Base-by-base conservation (phyloP, 2,329 filamentous ascomycete species). In the Talaromyces funiculosus region DNA sequence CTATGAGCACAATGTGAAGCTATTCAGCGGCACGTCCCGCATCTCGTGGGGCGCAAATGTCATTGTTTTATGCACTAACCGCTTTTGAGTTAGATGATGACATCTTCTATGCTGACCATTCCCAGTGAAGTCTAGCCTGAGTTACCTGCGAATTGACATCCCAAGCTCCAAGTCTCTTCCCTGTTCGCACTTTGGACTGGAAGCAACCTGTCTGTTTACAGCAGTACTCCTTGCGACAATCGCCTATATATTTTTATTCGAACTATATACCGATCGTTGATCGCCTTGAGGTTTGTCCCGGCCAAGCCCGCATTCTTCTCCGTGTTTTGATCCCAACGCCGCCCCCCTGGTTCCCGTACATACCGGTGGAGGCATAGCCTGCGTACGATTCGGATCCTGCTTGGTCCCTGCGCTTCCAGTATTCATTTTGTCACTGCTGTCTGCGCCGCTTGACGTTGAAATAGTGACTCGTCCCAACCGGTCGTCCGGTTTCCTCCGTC, bases 291-390 rank as follows among this genome's bases (percentile, higher is more conserved):
- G 29, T 18, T 51, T 35, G n/a, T 47, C 3, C 10, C 5, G 24
- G 43, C 43, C 49, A 22, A 37, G 16, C 31, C 20, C 31, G 51
- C 51, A 54, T 54, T 54, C 51, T 54, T n/a, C 33, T 22, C 49
- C 31, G 31, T 54, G 51, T 54, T 54, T 54, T 37, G 51, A 54
- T 18, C 38, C 31, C 49, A 53, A 35, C 49, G 18, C 55, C 56
- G 9, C 45, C 57, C 45, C n/a, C 57, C 57, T 53, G 57, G 57
- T 59, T 59, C 8, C 56, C 26, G 45, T 38, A 40, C 57, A 51
- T 59, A 59, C 43, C 35, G 35, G 16, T 24, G 51, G 51, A 38
- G 35, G 33, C 51, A 26, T 22, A 33, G 20, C 22, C 42, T 37
- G 20, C 35, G 20, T 54, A 1, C 31, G 33, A 54, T 35, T 16